Conservation (phyloP, 805 yeast species). For the Osmozyma mogii region DNA sequence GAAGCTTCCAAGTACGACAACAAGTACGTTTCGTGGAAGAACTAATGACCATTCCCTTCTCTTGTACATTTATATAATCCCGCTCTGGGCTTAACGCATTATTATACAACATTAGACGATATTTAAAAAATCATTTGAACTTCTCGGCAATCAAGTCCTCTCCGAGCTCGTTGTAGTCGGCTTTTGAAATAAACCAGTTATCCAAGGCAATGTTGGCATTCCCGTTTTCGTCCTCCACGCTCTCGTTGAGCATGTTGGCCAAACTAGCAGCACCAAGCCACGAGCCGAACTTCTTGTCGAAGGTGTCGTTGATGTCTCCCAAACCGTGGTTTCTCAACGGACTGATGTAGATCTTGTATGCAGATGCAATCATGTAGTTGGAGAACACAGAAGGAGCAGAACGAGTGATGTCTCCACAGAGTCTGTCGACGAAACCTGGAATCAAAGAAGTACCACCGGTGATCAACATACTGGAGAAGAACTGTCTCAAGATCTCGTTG, state of each 20-base stretch:
- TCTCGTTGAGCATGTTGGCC: conserved; percentile 51
- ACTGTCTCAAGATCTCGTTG: conserved; percentile 31
- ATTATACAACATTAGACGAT: too few species aligned
- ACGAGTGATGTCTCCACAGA: conserved; percentile 47
- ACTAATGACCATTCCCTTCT: conserved; percentile 13
- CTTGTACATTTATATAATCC: too few species aligned
- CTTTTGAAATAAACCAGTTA: conserved; percentile 50
- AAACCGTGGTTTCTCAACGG: conserved; percentile 18
- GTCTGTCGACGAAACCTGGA: conserved; percentile 48
- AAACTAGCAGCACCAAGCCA: conserved; percentile 74
- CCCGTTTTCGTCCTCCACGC: conserved; percentile 13
- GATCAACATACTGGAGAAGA: conserved; percentile 40
- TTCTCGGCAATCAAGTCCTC: conserved; percentile 36
- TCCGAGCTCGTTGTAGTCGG: conserved; percentile 62
- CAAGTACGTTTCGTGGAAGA: conserved; percentile 35
- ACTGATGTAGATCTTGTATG: conserved; percentile 13
- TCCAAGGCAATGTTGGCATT: conserved; percentile 32
- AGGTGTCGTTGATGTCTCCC: conserved; percentile 25
- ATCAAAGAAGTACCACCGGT: conserved; percentile 55
- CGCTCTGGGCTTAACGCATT: too few species aligned
- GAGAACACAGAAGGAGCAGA: conserved; percentile 40
- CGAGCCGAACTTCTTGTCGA: conserved; percentile 51
- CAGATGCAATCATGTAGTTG: conserved; percentile 27
- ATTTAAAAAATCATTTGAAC: conserved; percentile 36
- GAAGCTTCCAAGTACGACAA: conserved; percentile 31